These are phyloP conservation scores for Akanthomyces uredinophilus DNA, from an alignment of 2,329 filamentous ascomycete genomes.

Conservation along the genomic window DNA sequence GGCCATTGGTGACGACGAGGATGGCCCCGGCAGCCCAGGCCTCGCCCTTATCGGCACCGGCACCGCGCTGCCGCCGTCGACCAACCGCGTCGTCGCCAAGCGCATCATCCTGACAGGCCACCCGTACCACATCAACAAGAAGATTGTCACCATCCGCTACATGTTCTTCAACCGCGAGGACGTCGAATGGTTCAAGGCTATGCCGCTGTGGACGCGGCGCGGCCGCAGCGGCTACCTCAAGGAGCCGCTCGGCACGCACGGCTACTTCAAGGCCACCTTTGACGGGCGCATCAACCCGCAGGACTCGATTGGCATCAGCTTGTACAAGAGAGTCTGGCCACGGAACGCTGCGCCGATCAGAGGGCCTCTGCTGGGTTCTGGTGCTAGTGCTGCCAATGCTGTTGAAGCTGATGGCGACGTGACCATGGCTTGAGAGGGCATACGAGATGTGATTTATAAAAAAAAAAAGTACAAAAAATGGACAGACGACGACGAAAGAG, in stretches of 20 bases:
- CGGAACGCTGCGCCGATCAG: constrained; percentile 52
- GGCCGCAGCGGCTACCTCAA: constrained; percentile 89
- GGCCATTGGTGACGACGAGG: constrained; percentile 35
- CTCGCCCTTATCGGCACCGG: constrained; percentile 80
- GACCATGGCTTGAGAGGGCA: constrained; percentile 26
- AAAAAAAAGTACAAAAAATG: neutral
- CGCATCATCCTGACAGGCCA: constrained; percentile 91
- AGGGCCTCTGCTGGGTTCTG: constrained; percentile 37
- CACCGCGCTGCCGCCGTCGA: constrained; percentile 75
- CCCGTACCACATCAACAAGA: constrained; percentile 98
- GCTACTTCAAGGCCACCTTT: constrained; percentile 99
- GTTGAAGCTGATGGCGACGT: constrained; percentile 26
- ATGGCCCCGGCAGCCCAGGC: constrained; percentile 37
- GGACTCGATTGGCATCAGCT: constrained; percentile 84
- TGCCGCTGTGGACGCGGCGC: constrained; percentile 89
- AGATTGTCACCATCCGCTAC: constrained; percentile 92
- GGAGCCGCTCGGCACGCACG: constrained; percentile 90
- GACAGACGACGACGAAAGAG: neutral
- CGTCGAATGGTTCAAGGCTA: constrained; percentile 93
- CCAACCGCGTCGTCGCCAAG: constrained; percentile 80
- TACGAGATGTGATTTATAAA: neutral
- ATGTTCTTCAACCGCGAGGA: constrained; percentile 99
- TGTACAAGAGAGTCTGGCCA: constrained; percentile 84
- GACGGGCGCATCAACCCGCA: constrained; percentile 94
- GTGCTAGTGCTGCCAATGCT: constrained; percentile 15